Evolutionary conservation across 176 grass and related monocot species (phyloP), one percentile per base, ranked within the genome.

Genomic region (Musa beccarii): DNA sequence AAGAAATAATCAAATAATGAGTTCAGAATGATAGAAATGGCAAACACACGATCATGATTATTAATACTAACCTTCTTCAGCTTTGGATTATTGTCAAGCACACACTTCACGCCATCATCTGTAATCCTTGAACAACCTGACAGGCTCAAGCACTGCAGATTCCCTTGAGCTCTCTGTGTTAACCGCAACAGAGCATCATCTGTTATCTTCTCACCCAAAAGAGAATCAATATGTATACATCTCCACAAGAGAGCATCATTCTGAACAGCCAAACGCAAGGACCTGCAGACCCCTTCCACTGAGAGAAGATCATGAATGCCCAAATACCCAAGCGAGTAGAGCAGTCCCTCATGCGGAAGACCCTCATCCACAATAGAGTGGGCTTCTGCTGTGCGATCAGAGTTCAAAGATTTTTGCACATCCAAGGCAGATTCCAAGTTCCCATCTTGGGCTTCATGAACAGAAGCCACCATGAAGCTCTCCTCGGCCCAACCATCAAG

Each of bases 41-140:
- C 6, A 43, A 43, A 43, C 34, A 43, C 4, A 43, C 0, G 34
- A 43, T 6, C 34, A 6, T 43, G 4, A 3, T 43, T 43, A 43
- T 43, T 6, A 28, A 16, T n/a, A 83, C 91, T 83, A 81, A 99
- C 96, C 96, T 91, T 86, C 53, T 49, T 88, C 69, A 99, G 81
- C 51, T 52, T 80, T 13, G 69, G 89, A 78, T 94, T 94, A 53
- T 56, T 83, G 57, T 91, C 70, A 16, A 99, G 77, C 66, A 94
- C 91, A 72, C 55, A 53, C 64, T 87, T 94, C 83, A 99, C 51
- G 23, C 96, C 96, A 52, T 85, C 87, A 79, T 95, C 91, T 9
- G 96, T 95, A 83, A 99, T 82, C 43, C 83, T 86, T 54, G 69
- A 67, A 67, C 91, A 95, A 51, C 83, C 20, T 10, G 68, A 64